These are phyloP conservation scores for Seiridium unicorne DNA, from an alignment of 2,329 filamentous ascomycete genomes.

Conservation along the genomic window DNA sequence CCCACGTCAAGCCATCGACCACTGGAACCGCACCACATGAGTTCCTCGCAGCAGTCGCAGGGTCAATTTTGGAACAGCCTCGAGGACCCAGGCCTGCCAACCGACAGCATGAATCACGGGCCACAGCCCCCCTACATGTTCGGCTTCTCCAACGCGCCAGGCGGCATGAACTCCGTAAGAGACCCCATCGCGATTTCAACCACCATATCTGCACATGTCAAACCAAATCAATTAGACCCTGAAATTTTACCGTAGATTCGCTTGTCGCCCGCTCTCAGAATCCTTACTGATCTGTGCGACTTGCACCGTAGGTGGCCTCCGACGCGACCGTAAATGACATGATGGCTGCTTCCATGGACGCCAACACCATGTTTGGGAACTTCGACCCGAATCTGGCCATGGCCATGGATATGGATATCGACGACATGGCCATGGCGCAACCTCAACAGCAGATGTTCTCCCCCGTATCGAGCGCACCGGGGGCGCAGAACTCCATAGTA, in stretches of 20 bases:
- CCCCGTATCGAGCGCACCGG: neutral
- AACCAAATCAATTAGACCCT: neutral
- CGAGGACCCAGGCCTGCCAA: neutral
- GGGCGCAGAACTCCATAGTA: neutral
- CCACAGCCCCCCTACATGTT: slow-evolving; percentile 30
- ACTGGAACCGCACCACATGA: neutral
- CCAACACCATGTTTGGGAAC: slow-evolving; percentile 32
- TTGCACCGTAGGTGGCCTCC: slow-evolving; percentile 16
- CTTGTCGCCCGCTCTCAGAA: neutral
- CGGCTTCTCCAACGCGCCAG: slow-evolving; percentile 21
- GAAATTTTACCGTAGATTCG: neutral
- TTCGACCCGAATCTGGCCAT: slow-evolving; percentile 31
- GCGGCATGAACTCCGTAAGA: slow-evolving; percentile 12
- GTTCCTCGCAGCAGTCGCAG: neutral
- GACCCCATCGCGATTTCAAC: neutral
- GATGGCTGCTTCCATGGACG: slow-evolving; percentile 41
- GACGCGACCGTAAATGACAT: slow-evolving; percentile 31
- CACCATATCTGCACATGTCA: neutral
- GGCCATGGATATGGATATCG: slow-evolving; percentile 44
- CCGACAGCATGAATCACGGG: slow-evolving; percentile 3
- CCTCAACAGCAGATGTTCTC: slow-evolving; percentile 19
- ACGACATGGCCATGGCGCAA: slow-evolving; percentile 28
- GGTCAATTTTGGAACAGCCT: neutral
- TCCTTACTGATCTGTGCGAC: neutral
- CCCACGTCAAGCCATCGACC: neutral